These are phyloP conservation scores for Glycine soja DNA, from an alignment of 306 rosid genomes.

Conservation along the genomic window DNA sequence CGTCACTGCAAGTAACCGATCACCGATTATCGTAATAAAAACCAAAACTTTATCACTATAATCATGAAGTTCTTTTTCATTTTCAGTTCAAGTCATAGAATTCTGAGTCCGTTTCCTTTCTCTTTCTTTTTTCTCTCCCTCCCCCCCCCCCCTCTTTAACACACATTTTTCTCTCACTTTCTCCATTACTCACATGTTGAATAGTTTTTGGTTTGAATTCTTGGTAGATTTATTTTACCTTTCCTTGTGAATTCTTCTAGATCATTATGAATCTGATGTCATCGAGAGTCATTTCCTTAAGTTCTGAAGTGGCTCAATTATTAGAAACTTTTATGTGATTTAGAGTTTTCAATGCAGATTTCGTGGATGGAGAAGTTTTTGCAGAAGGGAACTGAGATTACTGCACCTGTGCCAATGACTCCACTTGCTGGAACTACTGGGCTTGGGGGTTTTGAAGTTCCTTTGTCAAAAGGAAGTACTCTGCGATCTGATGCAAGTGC, in stretches of 20 bases:
- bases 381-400: conserved; percentile 91
- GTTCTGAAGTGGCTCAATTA: conserved; percentile 3
- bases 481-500: conserved; percentile 98
- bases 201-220: conserved; percentile 16
- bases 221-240: conserved; percentile 31
- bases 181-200: not conserved
- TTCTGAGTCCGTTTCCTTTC: not conserved
- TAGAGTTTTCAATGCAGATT: conserved; percentile 64
- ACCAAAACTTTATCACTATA: not conserved
- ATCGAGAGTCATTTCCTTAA: conserved; percentile 1
- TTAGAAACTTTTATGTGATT: conserved; percentile 33
- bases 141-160: not conserved
- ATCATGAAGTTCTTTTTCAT: not conserved
- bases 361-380: conserved; percentile 99
- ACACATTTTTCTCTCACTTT: not conserved
- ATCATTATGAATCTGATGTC: conserved; percentile 27
- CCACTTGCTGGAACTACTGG: conserved; percentile 97
- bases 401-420: conserved; percentile 96
- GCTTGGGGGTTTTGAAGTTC: conserved; percentile 98
- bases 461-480: conserved; percentile 83
- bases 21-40: not conserved
- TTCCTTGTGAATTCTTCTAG: conserved; percentile 31
- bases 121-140: not conserved
- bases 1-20: not conserved
- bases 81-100: not conserved